Evolutionary conservation across 176 grass and related monocot genomes (phyloP), one percentile per base, ranked within the genome.

Genomic region (Aegilops speltoides): DNA sequence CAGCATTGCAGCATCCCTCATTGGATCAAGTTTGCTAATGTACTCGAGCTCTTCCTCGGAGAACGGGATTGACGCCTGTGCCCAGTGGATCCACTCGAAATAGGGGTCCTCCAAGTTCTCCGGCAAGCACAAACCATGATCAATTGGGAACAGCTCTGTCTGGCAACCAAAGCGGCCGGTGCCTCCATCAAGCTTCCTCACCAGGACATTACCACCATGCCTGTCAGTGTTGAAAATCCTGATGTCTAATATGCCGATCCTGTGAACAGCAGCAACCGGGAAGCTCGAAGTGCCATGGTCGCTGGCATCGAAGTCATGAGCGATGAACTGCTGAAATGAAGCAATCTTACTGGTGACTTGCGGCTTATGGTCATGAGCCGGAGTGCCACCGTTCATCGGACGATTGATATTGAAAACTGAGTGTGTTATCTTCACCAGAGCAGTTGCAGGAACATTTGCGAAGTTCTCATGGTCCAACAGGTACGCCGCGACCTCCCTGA

Each of bases 211-310:
- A 17, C 94, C 94, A 1, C 76, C 92, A 76, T 97, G 94, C 77
- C 92, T 87, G 64, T 97, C 94, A 9, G 94, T 94, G 82, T 97
- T 97, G 68, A 97, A 97, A 73, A 97, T 97, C 38, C 94, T 91
- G 80, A 97, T 79, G 64, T 97, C 94, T 28, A 94, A 45, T 88
- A 97, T 94, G 64, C 94, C 92, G 1, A 97, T 97, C 80, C 94
- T 83, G 24, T 97, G 94, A 71, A 97, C 89, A 26, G 94, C 89
- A 75, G 89, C 64, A 64, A 94, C 92, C 77, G 92, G 89, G 74
- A 94, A 97, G 48, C 92, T 90, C 0, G 91, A 97, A 0, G 92
- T 92, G 70, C 94, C 94, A 67, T 97, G 83, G 9, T 97, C 94
- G 72, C 90, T 97, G 11, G 94, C 94, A 9, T 97, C 94, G 0